Evolutionary conservation across 2,329 filamentous ascomycete genomes (phyloP), one percentile per base, ranked within the genome.

Genomic region (Pestalotiopsis sp.): DNA sequence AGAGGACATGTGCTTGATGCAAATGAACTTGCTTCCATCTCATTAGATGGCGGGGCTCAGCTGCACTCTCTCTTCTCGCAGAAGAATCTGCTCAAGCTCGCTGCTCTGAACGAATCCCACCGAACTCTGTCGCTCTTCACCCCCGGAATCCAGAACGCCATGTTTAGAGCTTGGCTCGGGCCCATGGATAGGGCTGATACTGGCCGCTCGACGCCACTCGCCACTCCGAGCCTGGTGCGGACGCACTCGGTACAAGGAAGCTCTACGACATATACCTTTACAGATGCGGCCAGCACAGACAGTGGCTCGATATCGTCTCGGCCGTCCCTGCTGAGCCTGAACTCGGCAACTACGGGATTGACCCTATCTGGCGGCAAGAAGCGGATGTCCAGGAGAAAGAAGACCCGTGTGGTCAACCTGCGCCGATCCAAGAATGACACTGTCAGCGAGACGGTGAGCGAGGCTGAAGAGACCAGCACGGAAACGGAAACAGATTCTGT

Each of bases 11-110:
- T 92, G 2, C 80, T 97, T 65, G 93, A 95, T 74, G 87, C 92
- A 11, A 90, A 88, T 64, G 89, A 94, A 71, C 90, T 95, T 67
- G 92, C 93, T 0, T 90, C 91, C 3, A 83, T 97, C 66, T 92
- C 92, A 0, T 84, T 97, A 9, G 93, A 98, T 72, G 90, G 92
- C 20, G 90, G 92, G 3, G 87, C 92, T 6, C 95, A 97, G 77
- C 89, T 92, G 23, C 94, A 97, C 78, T 94, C 94, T 0, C 87
- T 97, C 5, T 98, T 99, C 79, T 98, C 95, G 0, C 94, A 97
- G 77, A 97, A 97, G 86, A 98, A 97, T 75, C 84, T 98, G 49
- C 82, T 97, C 27, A 91, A 93, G 64, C 85, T 99, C 13, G 93
- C 92, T 27, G 89, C 93, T 0, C 84, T 99, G 68, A 94, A 90